Evolutionary conservation across 805 yeast species (phyloP).

Genomic region (Candida golubevii): DNA sequence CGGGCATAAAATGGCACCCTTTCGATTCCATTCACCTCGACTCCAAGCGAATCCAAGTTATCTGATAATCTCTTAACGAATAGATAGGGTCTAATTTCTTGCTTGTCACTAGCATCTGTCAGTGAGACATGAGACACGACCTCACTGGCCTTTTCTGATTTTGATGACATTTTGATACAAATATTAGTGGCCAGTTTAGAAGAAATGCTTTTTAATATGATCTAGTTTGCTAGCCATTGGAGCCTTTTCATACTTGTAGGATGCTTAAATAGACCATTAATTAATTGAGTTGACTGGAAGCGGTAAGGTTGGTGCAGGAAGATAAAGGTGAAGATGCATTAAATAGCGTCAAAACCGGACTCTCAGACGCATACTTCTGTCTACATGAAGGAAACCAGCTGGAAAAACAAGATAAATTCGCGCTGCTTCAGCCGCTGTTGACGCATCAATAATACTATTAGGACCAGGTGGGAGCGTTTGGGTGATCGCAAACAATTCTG

Average conservation of each 20-base stretch:
- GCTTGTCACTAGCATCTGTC: neutral
- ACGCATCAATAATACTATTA: neutral
- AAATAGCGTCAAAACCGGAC: neutral
- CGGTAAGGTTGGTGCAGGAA: neutral
- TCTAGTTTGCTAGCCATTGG: too few relatives aligned
- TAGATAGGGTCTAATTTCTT: constrained; percentile 9
- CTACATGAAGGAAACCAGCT: neutral
- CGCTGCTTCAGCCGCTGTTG: constrained; percentile 1
- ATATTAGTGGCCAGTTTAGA: too few relatives aligned
- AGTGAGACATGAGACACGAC: neutral
- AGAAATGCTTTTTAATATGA: too few relatives aligned
- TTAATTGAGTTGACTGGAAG: too few relatives aligned
- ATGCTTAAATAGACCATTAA: too few relatives aligned
- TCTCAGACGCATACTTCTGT: neutral
- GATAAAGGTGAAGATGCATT: neutral
- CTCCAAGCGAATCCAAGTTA: constrained; percentile 19
- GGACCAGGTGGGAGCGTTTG: too few relatives aligned
- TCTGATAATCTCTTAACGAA: constrained; percentile 2
- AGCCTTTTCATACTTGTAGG: too few relatives aligned
- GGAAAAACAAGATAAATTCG: neutral
- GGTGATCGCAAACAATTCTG: too few relatives aligned
- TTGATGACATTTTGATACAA: neutral
- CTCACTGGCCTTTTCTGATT: neutral
- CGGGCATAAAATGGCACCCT: constrained; percentile 29
- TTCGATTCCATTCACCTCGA: constrained; percentile 35